Evolutionary conservation across 768 basidiomycete genomes (phyloP).

Genomic region (Phanerochaete carnosa): DNA sequence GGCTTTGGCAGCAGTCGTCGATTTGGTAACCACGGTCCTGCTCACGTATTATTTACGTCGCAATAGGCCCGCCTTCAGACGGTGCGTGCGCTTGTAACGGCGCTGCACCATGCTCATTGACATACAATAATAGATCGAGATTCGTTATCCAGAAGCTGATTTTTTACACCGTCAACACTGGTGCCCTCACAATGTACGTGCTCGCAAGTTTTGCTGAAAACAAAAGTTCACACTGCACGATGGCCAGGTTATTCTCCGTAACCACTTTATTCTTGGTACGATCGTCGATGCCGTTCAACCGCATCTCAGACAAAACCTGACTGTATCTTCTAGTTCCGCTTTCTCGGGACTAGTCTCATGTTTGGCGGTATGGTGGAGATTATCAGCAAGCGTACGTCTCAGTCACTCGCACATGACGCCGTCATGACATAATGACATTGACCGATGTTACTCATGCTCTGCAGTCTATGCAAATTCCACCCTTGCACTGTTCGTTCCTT

Average conservation of each 20-base stretch:
- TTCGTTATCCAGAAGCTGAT: not conserved
- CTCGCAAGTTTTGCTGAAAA: not conserved
- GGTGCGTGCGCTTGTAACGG: not conserved
- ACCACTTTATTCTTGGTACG: not conserved
- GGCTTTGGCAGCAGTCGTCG: not conserved
- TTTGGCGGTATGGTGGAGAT: constrained; percentile 6
- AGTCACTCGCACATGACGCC: not conserved
- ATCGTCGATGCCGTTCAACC: no score
- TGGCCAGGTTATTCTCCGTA: not conserved
- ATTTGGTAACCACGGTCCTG: not conserved
- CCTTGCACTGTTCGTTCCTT: not conserved
- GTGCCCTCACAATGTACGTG: not conserved
- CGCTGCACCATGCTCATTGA: not conserved
- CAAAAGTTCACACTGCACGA: not conserved
- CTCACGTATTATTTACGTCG: constrained; percentile 6
- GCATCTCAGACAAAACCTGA: not conserved
- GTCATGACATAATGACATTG: no score
- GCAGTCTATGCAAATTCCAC: constrained; percentile 1
- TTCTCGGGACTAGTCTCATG: not conserved
- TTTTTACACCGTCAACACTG: constrained; percentile 1
- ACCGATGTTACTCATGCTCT: no score
- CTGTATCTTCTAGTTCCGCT: not conserved
- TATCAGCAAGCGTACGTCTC: not conserved
- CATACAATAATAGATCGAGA: not conserved
- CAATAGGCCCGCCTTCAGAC: not conserved